A percentile compares a stretch with the other conserved stretches of the same genome.
phyloP scores from a whole-genome alignment of 352 stramenopile genomes.

The Aphanomyces astaci region DNA sequence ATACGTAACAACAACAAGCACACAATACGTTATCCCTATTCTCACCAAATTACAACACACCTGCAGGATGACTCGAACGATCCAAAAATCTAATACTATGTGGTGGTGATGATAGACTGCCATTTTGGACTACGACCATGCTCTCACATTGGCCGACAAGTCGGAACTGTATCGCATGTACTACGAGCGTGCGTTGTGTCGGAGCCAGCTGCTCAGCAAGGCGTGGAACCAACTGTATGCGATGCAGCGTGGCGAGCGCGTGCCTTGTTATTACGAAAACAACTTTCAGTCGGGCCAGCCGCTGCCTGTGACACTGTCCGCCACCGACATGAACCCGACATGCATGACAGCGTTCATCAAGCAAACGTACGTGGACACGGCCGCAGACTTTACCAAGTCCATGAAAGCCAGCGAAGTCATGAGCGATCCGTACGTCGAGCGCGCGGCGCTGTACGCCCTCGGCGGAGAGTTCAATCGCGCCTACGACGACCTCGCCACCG shows the following conservation, averaged over 20 bases:
- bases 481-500: constrained; percentile 50
- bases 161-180: constrained; percentile 38
- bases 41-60: too few relatives aligned
- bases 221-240: constrained; percentile 12
- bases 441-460: constrained; percentile 53
- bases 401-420: constrained; percentile 50
- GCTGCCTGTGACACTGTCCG: constrained; percentile 26
- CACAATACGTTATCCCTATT: too few relatives aligned
- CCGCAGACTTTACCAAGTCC: constrained; percentile 53
- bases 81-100: too few relatives aligned
- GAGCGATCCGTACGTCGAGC: constrained; percentile 55
- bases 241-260: not conserved
- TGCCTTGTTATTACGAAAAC: constrained; percentile 39
- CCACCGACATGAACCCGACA: constrained; percentile 45
- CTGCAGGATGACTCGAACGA: too few relatives aligned
- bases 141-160: constrained; percentile 48
- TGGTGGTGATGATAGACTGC: too few relatives aligned
- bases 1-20: too few relatives aligned
- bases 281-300: constrained; percentile 10
- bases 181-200: constrained; percentile 66
- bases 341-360: constrained; percentile 44
- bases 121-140: constrained; percentile 58
- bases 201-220: constrained; percentile 41
- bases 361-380: constrained; percentile 35
- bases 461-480: constrained; percentile 53